Conservation (phyloP, 2,329 filamentous ascomycete genomes). For the Aspergillus clavatus region DNA sequence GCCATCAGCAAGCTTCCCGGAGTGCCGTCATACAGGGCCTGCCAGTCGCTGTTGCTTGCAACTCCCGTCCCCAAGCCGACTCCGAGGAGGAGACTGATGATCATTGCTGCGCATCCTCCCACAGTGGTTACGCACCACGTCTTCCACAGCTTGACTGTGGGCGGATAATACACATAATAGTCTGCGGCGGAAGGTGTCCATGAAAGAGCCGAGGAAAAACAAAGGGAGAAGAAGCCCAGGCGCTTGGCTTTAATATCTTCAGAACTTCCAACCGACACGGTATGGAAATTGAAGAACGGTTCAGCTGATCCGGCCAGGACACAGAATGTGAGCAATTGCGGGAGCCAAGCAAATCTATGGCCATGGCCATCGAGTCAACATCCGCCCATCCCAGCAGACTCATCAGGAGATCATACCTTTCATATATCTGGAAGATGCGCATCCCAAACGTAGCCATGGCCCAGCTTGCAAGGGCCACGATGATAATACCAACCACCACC, state of each 20-base stretch:
- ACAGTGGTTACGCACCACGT: slow-evolving; percentile 37
- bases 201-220: slow-evolving; percentile 32
- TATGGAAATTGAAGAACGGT: slow-evolving; percentile 28
- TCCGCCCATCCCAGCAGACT: background rate
- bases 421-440: slow-evolving; percentile 41
- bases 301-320: slow-evolving; percentile 40
- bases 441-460: slow-evolving; percentile 39
- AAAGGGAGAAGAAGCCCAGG: slow-evolving; percentile 35
- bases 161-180: slow-evolving; percentile 44
- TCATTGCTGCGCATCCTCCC: slow-evolving; percentile 31
- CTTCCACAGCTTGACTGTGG: slow-evolving; percentile 31
- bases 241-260: slow-evolving; percentile 33
- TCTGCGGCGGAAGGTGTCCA: slow-evolving; percentile 37
- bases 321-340: slow-evolving; percentile 39
- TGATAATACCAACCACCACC: slow-evolving; percentile 37
- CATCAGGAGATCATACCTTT: slow-evolving; percentile 27
- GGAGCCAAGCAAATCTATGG: slow-evolving; percentile 37
- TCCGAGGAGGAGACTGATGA: slow-evolving; percentile 37
- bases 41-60: slow-evolving; percentile 26
- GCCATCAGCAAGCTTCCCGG: slow-evolving; percentile 38
- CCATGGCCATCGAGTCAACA: slow-evolving; percentile 11
- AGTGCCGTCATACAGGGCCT: slow-evolving; percentile 16
- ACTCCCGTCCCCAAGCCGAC: slow-evolving; percentile 40
- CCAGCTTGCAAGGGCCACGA: slow-evolving; percentile 34
- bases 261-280: slow-evolving; percentile 23